Evolutionary conservation across 768 basidiomycete species (phyloP), one percentile per base, ranked within the genome.

Genomic region (Mycena haematopus): DNA sequence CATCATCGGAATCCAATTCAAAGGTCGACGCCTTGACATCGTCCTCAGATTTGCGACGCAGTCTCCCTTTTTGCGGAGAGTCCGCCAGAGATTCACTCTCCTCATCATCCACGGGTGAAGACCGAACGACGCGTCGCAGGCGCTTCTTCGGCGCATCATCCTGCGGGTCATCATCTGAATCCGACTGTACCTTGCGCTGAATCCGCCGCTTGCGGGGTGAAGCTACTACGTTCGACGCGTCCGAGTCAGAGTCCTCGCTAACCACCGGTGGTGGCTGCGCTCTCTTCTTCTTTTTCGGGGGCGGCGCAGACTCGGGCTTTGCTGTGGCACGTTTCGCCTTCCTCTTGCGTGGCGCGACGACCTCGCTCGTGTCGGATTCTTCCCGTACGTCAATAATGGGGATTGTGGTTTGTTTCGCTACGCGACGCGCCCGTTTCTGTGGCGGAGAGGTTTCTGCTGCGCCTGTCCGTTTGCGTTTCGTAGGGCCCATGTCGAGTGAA

Each of bases 1-100:
- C 65, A 35, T 67, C 65, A 25, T 67, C 65, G 6, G 65, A 67
- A 19, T 67, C 65, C 22, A 67, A 35, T 6, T 46, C 40, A 7
- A 19, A 15, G 3, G 17, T 31, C 52, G 52, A n/a, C 29, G 9
- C 36, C 42, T 53, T 56, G 50, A 42, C 55, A 6, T 21, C 58
- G 13, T 61, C 46, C 24, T 42, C 45, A 17, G 50, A 33, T 33
- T 65, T 63, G n/a, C 58, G 57, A 22, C 38, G 57, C 11, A 66
- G 58, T 31, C 65, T 31, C 29, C 65, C 58, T 46, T 47, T 51
- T 4, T 46, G 52, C 22, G 60, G 56, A 35, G 60, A 52, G n/a
- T 46, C 44, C 31, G 56, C 19, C 17, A n/a, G 54, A 7, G 51
- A 45, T n/a, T 56, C 59, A 55, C 46, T 57, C 27, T 63, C 62